Evolutionary conservation across 2,329 filamentous ascomycete species (phyloP), one percentile per base, ranked within the genome.

Genomic region (Exserohilum rostratum): DNA sequence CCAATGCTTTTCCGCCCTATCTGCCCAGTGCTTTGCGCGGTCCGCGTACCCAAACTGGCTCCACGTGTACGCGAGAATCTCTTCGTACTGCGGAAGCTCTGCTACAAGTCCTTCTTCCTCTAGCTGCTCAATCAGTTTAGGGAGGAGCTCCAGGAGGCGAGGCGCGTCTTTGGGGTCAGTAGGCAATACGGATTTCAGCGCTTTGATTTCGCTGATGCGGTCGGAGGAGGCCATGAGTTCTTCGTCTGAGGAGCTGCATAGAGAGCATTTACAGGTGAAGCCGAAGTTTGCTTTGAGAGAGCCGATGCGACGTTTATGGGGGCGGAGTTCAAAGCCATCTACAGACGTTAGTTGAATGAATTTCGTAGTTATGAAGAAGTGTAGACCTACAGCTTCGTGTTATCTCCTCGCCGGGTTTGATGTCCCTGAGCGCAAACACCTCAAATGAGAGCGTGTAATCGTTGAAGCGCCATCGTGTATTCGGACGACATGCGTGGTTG

Each of bases 401-500:
- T 6, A 74, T 52, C 46, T 74, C 71, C 33, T 71, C 64, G 25
- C 66, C 64, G 1, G 64, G 57, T 22, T 64, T 58, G 48, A 74
- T 69, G 15, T 67, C 60, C 11, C 48, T 61, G 5, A 73, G 56
- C 7, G 70, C 65, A 47, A 71, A 65, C 18, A 71, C 60, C 6
- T 68, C 65, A 7, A 70, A 63, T 15, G 51, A 60, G 3, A 74
- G 54, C 0, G 67, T 67, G 20, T 56, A 62, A 55, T 69, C 62
- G 49, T 70, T 55, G 60, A 74, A 73, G 34, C 70, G 68, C 53
- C 71, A 73, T 46, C 65, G 61, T 1, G 71, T 62, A 29, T 73
- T 74, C 13, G 68, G 68, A 15, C 71, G 66, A 48, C 71, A 74
- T 31, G 68, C 71, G 40, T 73, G 71, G 44, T 74, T 74, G 53